Conservation (phyloP, 1,284 basidiomycete species). For the Cutaneotrichosporon arboriforme region DNA sequence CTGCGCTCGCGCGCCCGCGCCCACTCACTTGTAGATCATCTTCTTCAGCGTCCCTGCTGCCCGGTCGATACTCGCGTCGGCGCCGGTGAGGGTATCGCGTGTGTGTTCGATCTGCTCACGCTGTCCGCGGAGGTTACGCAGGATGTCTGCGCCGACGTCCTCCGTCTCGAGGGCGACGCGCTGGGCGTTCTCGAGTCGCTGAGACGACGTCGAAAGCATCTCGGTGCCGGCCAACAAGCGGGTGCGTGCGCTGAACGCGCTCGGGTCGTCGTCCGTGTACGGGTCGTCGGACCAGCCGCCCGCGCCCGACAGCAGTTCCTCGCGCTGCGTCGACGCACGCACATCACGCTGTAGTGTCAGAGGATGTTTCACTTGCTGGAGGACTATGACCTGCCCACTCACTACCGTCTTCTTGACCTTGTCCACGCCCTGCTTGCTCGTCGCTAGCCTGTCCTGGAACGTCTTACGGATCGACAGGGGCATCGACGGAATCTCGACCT, state of each 20-base stretch:
- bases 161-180: conserved; percentile 94
- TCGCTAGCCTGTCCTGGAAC: conserved; percentile 66
- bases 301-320: conserved; percentile 51
- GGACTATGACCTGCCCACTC: too few relatives aligned
- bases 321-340: conserved; percentile 45
- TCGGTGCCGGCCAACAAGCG: conserved; percentile 69
- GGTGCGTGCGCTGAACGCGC: conserved; percentile 54
- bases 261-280: conserved; percentile 54
- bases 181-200: conserved; percentile 81
- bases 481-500: conserved; percentile 96
- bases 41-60: conserved; percentile 57
- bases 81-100: conserved; percentile 60
- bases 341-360: conserved; percentile 48
- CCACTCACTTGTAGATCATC: conserved; percentile 56
- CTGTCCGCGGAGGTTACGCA: conserved; percentile 78
- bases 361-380: too few relatives aligned
- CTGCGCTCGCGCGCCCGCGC: not conserved
- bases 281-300: conserved; percentile 66
- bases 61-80: conserved; percentile 56
- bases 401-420: conserved; percentile 69
- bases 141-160: conserved; percentile 86
- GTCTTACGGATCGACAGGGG: conserved; percentile 72
- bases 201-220: conserved; percentile 68
- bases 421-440: conserved; percentile 66
- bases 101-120: conserved; percentile 94